Evolutionary conservation across 2,329 filamentous ascomycete genomes (phyloP).

Genomic region (Trichoderma simmonsii): DNA sequence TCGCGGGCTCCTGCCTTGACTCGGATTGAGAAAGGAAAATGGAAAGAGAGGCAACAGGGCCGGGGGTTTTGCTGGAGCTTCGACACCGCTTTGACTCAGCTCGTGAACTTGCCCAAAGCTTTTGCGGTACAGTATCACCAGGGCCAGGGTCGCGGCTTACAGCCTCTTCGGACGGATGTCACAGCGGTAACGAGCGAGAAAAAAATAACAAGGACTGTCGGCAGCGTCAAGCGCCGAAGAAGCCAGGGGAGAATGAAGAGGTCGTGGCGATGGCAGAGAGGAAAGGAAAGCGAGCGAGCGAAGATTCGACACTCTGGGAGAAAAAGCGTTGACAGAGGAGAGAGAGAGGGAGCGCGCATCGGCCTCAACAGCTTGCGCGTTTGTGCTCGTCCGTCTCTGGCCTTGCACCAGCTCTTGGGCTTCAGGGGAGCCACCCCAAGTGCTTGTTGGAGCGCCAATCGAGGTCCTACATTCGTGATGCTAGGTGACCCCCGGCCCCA

Average conservation of each 20-base stretch:
- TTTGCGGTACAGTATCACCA: slow-evolving; percentile 11
- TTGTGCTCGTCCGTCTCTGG: background rate
- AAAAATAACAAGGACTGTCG: slow-evolving; percentile 4
- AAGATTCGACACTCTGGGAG: background rate
- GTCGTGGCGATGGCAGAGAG: background rate
- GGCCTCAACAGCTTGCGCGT: slow-evolving; percentile 6
- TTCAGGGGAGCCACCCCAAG: slow-evolving; percentile 18
- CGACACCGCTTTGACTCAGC: slow-evolving; percentile 17
- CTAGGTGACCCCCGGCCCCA: slow-evolving; percentile 9
- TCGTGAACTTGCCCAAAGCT: slow-evolving; percentile 17
- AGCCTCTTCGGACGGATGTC: slow-evolving; percentile 7
- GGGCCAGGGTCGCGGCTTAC: slow-evolving; percentile 15
- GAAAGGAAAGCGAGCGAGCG: slow-evolving; percentile 4
- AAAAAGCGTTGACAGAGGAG: background rate
- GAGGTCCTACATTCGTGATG: slow-evolving; percentile 9
- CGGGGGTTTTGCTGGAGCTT: slow-evolving; percentile 11
- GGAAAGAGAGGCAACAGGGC: slow-evolving; percentile 1
- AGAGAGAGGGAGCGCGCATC: slow-evolving; percentile 11
- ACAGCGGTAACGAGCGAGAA: slow-evolving; percentile 6
- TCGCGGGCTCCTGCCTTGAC: background rate
- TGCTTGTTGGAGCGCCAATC: slow-evolving; percentile 12
- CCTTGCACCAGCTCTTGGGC: slow-evolving; percentile 11
- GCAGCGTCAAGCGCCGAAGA: slow-evolving; percentile 17
- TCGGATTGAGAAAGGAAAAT: slow-evolving; percentile 6
- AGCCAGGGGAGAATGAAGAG: background rate